Evolutionary conservation across 1,139 yeast species (phyloP).

Genomic region (Debaryomyces singareniensis): DNA sequence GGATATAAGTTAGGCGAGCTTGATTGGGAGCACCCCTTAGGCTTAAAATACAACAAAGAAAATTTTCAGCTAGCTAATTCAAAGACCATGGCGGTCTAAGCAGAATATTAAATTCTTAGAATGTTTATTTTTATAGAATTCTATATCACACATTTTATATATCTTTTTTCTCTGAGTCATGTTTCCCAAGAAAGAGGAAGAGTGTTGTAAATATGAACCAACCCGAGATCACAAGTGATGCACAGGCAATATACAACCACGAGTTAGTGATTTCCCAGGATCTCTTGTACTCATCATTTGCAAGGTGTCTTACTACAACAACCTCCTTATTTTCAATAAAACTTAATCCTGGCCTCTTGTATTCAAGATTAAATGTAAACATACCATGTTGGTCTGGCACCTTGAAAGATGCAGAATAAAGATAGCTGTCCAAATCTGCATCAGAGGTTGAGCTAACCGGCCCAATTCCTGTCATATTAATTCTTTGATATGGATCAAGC

Average conservation of each 20-base stretch:
- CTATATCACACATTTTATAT: conserved; percentile 9
- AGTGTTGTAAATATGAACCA: conserved; percentile 73
- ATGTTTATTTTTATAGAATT: background rate
- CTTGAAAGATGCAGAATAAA: conserved; percentile 44
- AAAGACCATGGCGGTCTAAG: too few relatives aligned
- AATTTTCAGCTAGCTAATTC: too few relatives aligned
- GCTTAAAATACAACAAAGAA: conserved; percentile 8
- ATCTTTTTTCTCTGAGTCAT: conserved; percentile 26
- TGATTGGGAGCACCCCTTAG: conserved; percentile 17
- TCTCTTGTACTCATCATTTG: conserved; percentile 92
- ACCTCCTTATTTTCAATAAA: conserved; percentile 60
- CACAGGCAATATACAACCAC: conserved; percentile 81
- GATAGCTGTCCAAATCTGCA: conserved; percentile 29
- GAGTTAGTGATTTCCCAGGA: conserved; percentile 91
- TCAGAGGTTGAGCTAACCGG: conserved; percentile 27
- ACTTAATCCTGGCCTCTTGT: conserved; percentile 73
- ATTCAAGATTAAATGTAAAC: conserved; percentile 79
- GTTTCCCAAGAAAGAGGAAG: conserved; percentile 47
- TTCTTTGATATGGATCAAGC: conserved; percentile 93
- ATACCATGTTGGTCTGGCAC: conserved; percentile 97
- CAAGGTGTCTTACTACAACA: conserved; percentile 87
- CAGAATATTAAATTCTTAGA: too few relatives aligned
- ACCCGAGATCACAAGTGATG: conserved; percentile 59
- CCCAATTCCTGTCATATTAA: conserved; percentile 48
- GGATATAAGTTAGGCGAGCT: conserved; percentile 12